These are phyloP conservation scores for Tylopilus sp. DNA, from an alignment of 768 basidiomycete species.

Conservation along the genomic window DNA sequence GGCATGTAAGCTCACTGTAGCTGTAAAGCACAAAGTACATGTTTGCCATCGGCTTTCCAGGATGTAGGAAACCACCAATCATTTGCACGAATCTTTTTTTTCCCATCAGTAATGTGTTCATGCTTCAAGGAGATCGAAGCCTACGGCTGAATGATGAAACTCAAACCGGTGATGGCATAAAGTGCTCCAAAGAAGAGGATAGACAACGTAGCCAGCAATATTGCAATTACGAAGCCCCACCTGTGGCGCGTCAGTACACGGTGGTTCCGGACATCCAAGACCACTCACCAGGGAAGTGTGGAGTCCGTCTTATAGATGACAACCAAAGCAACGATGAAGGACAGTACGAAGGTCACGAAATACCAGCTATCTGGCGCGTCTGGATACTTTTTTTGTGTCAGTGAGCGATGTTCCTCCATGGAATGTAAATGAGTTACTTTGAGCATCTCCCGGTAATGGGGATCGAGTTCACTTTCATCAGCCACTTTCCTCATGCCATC, in stretches of 20 bases:
- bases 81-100: conserved; percentile 35
- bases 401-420: conserved; percentile 9
- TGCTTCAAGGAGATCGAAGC: conserved; percentile 6
- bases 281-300: conserved; percentile 47
- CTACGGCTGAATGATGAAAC: conserved; percentile 24
- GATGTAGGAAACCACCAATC: conserved; percentile 35
- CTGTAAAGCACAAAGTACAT: conserved; percentile 44
- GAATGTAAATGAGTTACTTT: conserved; percentile 25
- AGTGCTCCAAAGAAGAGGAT: conserved; percentile 54
- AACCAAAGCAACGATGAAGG: conserved; percentile 49
- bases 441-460: conserved; percentile 52
- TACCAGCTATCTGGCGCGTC: conserved; percentile 38
- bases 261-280: background rate
- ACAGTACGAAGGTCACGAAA: conserved; percentile 18
- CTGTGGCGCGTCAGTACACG: conserved; percentile 1
- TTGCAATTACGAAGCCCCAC: conserved; percentile 50
- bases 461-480: conserved; percentile 44
- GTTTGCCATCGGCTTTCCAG: conserved; percentile 42
- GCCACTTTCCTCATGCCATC: conserved; percentile 24
- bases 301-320: conserved; percentile 52
- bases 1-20: conserved; percentile 35
- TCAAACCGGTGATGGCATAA: conserved; percentile 45
- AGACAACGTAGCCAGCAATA: conserved; percentile 49
- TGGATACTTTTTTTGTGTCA: conserved; percentile 26
- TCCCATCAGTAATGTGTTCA: background rate